Base-by-base conservation (phyloP, 192 early-diverging fungal genomes). In the Backusella sp. region DNA sequence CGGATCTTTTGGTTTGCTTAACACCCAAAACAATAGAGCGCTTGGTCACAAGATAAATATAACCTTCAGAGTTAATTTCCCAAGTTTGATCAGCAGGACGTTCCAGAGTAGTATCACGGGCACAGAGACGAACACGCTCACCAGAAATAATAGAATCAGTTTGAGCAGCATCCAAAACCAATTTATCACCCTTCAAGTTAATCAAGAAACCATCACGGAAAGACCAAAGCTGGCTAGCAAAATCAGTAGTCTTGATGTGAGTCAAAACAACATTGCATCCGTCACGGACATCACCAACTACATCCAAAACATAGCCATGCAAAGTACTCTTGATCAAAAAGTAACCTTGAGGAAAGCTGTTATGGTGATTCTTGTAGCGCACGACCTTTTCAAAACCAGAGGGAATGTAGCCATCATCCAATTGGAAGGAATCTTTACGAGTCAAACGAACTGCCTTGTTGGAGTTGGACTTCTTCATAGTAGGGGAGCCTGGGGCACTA, bases 301-400 rank as follows among this genome's bases (percentile, higher is more conserved):
- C 42, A 66, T 80, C 79, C 46, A 80, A 77, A n/a, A 80, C 79
- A 70, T 62, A 73, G 39, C 79, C 75, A 32, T 80, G 79, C 14
- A 80, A 70, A n/a, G 46, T 36, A 68, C 79, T 80, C 70, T 80
- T 80, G 21, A 80, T 80, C 32, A 80, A 77, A 66, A 80, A 80
- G 39, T 77, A 80, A 12, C 72, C 79, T 3, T 34, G 21, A 32
- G 79, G 79, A 66, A 80, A 76, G 14, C 35, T 26, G 34, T 41
- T 11, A 15, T 37, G 79, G 15, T 73, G 75, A 11, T 39, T 73
- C 75, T 80, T 80, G 65, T 73, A 80, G 4, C 72, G 74, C 15
- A 70, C 67, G 30, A 80, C 49, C 71, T 76, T 76, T 62, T 73
- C 67, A 73, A 73, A 80, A n/a, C 79, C 79, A 37, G 75, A 74